A percentile compares a stretch with the other conserved stretches of the same genome.
These are phyloP conservation scores for Heritiera fomes DNA, from an alignment of 345 rosid genomes.

Conservation along the genomic window DNA sequence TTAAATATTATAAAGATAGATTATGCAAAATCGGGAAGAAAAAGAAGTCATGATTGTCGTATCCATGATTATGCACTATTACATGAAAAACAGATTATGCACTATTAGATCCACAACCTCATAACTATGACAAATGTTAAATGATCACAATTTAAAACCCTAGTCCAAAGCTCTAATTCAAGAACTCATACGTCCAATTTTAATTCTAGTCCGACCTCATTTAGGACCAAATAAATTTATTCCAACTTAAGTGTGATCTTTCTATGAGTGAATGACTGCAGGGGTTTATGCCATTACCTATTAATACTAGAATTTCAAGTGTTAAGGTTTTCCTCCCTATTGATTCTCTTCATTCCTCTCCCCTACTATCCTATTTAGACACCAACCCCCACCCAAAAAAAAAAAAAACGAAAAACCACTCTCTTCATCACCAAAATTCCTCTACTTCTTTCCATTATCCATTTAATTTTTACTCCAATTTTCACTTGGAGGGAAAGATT, in stretches of 20 bases:
- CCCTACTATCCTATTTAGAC: neutral
- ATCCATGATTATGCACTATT: neutral
- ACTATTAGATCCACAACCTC: neutral
- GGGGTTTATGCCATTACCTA: neutral
- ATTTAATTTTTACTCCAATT: slow-evolving; percentile 4
- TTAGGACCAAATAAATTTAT: neutral
- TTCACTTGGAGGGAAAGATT: neutral
- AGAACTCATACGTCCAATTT: neutral
- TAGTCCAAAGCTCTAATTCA: neutral
- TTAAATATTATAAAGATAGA: too few relatives aligned
- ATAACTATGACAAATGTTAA: neutral
- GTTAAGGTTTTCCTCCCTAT: neutral
- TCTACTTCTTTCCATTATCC: neutral
- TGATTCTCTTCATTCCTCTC: neutral
- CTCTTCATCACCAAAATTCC: neutral
- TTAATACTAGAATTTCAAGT: neutral
- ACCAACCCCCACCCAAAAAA: neutral
- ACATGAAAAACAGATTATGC: too few relatives aligned
- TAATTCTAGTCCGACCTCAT: neutral
- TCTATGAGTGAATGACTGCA: neutral
- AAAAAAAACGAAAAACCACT: neutral
- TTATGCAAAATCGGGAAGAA: too few relatives aligned
- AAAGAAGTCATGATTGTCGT: neutral
- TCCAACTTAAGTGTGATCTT: neutral
- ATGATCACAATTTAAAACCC: neutral